Conservation (phyloP, 192 early-diverging fungal genomes). For the Coemansia nantahalensis region DNA sequence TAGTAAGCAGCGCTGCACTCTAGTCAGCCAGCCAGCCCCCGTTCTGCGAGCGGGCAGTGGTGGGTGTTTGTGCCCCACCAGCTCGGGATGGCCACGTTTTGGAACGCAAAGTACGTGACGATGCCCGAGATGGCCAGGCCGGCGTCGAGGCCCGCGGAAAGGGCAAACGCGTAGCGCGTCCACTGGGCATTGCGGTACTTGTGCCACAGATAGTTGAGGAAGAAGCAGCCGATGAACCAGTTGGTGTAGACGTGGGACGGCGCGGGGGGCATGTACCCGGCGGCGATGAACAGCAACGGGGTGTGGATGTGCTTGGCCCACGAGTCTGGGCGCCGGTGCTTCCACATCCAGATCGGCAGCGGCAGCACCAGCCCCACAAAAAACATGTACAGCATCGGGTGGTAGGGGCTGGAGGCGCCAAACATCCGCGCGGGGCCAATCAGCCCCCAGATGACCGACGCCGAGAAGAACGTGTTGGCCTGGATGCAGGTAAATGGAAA, state of each 20-base stretch:
- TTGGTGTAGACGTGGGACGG: conserved; percentile 52
- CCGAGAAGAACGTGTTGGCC: conserved; percentile 64
- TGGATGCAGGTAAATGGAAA: conserved; percentile 66
- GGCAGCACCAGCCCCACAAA: conserved; percentile 69
- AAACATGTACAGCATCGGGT: conserved; percentile 49
- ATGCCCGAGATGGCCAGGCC: conserved; percentile 53
- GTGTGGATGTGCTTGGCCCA: conserved; percentile 65
- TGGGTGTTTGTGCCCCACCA: conserved; percentile 51
- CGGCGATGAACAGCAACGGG: conserved; percentile 64
- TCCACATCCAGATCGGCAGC: conserved; percentile 65
- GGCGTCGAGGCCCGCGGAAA: conserved; percentile 57
- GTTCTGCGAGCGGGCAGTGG: conserved; percentile 46
- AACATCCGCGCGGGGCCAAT: conserved; percentile 72
- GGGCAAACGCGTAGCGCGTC: conserved; percentile 56
- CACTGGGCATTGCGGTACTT: conserved; percentile 49
- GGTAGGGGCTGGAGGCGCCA: conserved; percentile 58
- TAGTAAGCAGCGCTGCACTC: too few relatives aligned
- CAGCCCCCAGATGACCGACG: conserved; percentile 78
- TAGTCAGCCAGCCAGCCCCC: too few relatives aligned
- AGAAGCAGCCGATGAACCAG: conserved; percentile 26
- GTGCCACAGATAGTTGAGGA: conserved; percentile 59
- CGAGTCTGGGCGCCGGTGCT: conserved; percentile 60
- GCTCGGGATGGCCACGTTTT: conserved; percentile 26
- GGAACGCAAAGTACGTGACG: conserved; percentile 45
- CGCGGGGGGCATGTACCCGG: conserved; percentile 62